A percentile compares a stretch with the other conserved stretches of the same genome.
phyloP scores from a whole-genome alignment of 352 stramenopile genomes.

The Globisporangium okanoganense region DNA sequence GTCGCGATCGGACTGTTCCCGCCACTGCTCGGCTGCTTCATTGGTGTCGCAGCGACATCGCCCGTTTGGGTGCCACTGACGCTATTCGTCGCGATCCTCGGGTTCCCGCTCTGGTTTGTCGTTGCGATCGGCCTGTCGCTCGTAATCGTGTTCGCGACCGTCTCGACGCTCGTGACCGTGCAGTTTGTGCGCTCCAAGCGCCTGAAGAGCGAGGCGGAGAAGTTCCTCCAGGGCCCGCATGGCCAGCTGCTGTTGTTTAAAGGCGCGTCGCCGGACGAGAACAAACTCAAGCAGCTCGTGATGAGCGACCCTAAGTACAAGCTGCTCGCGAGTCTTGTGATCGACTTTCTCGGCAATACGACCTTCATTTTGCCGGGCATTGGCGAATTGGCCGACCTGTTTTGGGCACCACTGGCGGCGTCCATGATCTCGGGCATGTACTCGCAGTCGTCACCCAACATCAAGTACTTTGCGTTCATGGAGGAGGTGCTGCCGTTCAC shows the following conservation, averaged over 20 bases:
- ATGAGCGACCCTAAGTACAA: conserved; percentile 54
- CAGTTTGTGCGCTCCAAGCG: conserved; percentile 47
- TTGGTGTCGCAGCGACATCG: conserved; percentile 40
- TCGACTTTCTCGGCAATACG: conserved; percentile 88
- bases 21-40: conserved; percentile 35
- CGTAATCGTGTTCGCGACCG: conserved; percentile 35
- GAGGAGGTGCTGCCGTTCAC: conserved; percentile 93
- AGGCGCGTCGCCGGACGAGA: conserved; percentile 21
- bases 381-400: conserved; percentile 88
- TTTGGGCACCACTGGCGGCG: conserved; percentile 90
- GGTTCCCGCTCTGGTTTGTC: conserved; percentile 61
- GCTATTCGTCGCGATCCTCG: conserved; percentile 48
- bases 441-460: conserved; percentile 70
- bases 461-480: conserved; percentile 86
- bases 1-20: conserved; percentile 46
- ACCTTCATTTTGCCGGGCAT: conserved; percentile 86
- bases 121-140: conserved; percentile 37
- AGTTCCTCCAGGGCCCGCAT: conserved; percentile 46
- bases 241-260: conserved; percentile 65
- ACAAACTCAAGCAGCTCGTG: conserved; percentile 25
- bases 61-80: conserved; percentile 59
- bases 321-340: conserved; percentile 66
- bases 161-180: conserved; percentile 48
- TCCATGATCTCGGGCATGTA: conserved; percentile 92
- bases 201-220: conserved; percentile 33